These are phyloP conservation scores for Brassica cretica DNA, from an alignment of 345 rosid genomes.

Conservation along the genomic window DNA sequence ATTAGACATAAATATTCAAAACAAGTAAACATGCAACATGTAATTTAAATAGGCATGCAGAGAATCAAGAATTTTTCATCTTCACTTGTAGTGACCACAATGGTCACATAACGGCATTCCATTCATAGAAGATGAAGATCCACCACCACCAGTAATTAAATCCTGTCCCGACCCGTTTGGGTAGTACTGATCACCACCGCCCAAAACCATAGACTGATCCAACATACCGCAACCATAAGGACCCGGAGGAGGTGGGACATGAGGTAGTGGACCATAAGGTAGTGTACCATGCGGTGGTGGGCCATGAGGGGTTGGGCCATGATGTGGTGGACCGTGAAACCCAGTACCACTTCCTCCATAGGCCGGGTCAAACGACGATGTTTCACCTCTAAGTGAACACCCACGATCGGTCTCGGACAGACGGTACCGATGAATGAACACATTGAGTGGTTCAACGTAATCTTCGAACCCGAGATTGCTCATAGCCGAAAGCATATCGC, in stretches of 20 bases:
- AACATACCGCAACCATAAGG: slow-evolving; percentile 28
- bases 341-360: slow-evolving; percentile 24
- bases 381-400: slow-evolving; percentile 29
- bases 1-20: slow-evolving; percentile 16
- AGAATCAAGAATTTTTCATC: background rate
- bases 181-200: slow-evolving; percentile 34
- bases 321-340: slow-evolving; percentile 6
- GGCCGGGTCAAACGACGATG: background rate
- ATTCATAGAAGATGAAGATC: slow-evolving; percentile 19
- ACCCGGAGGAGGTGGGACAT: slow-evolving; percentile 19
- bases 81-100: slow-evolving; percentile 36
- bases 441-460: slow-evolving; percentile 48
- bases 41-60: slow-evolving; percentile 4
- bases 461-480: slow-evolving; percentile 62
- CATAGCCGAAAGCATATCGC: slow-evolving; percentile 68
- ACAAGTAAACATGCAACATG: slow-evolving; percentile 2
- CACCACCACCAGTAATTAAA: slow-evolving; percentile 18
- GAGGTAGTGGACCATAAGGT: slow-evolving; percentile 20
- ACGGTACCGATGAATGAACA: slow-evolving; percentile 48
- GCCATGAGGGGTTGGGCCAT: background rate
- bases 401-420: slow-evolving; percentile 45
- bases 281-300: slow-evolving; percentile 11
- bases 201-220: slow-evolving; percentile 33
- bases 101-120: slow-evolving; percentile 31
- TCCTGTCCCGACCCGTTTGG: slow-evolving; percentile 34